A percentile compares a stretch with the other conserved stretches of the same genome.
Evolutionary conservation across 2,329 filamentous ascomycete genomes (phyloP).

Genomic region (Remersonia thermophila): DNA sequence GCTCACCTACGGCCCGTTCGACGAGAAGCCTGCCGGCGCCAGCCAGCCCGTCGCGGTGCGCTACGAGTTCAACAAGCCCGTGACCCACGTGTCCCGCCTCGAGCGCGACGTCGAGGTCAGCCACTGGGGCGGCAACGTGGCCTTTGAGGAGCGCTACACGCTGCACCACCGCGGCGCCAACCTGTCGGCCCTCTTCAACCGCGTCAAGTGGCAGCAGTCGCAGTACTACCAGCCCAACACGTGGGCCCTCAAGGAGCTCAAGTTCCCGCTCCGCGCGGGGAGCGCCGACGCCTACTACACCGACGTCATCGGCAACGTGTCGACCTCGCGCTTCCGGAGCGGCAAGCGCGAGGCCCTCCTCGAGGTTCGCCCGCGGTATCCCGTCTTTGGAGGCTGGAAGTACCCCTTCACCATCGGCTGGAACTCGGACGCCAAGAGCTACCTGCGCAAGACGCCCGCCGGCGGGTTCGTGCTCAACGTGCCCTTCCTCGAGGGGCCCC

Average conservation of each 20-base stretch:
- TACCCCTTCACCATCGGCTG: conserved; percentile 95
- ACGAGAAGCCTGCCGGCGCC: conserved; percentile 67
- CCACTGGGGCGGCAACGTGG: conserved; percentile 95
- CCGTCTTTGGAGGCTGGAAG: conserved; percentile 96
- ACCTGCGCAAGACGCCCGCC: conserved; percentile 53
- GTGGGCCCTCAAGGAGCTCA: conserved; percentile 69
- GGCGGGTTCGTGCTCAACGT: conserved; percentile 78
- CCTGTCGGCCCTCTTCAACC: conserved; percentile 58
- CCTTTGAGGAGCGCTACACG: conserved; percentile 87
- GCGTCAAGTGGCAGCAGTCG: conserved; percentile 61
- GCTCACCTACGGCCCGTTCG: conserved; percentile 83
- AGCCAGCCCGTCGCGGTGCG: conserved; percentile 62
- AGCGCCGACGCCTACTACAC: conserved; percentile 86
- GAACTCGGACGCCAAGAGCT: conserved; percentile 74
- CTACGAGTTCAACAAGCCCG: conserved; percentile 90
- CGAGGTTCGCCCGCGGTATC: conserved; percentile 86
- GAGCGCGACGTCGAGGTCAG: conserved; percentile 91
- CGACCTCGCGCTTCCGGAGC: conserved; percentile 76
- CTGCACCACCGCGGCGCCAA: conserved; percentile 78
- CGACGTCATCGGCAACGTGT: conserved; percentile 93
- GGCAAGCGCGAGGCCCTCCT: conserved; percentile 68
- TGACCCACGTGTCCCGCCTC: conserved; percentile 65
- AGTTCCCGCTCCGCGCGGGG: conserved; percentile 65
- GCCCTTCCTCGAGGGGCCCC: conserved; percentile 87
- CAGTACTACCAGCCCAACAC: conserved; percentile 67